A percentile compares a stretch with the other conserved stretches of the same genome.
phyloP scores from a whole-genome alignment of 768 basidiomycete species.

The Pleurotus giganteus region DNA sequence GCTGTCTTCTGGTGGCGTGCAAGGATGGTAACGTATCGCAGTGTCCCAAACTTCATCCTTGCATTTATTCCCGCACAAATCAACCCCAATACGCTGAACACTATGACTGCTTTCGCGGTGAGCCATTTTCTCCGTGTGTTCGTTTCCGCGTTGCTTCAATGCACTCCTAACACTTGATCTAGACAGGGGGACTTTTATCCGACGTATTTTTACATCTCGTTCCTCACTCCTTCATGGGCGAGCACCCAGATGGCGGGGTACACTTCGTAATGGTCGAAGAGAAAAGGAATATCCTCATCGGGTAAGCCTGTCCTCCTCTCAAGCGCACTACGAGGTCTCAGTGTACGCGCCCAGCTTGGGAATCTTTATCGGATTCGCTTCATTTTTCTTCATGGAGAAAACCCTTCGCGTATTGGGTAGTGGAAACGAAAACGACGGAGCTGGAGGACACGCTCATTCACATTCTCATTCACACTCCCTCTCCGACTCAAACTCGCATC shows the following conservation, averaged over 20 bases:
- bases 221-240: constrained; percentile 91
- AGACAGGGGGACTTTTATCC: constrained; percentile 89
- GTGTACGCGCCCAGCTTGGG: constrained; percentile 42
- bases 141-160: constrained; percentile 16
- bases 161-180: constrained; percentile 12
- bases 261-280: constrained; percentile 86
- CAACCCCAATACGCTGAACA: constrained; percentile 80
- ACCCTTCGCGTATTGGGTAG: constrained; percentile 77
- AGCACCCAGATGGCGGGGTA: constrained; percentile 68
- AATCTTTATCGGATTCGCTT: constrained; percentile 83
- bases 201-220: constrained; percentile 92
- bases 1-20: constrained; percentile 8
- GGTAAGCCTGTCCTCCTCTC: constrained; percentile 55
- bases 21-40: constrained; percentile 29
- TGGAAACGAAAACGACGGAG: constrained; percentile 53
- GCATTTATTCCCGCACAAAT: constrained; percentile 92
- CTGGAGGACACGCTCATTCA: constrained; percentile 56
- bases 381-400: constrained; percentile 95
- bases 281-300: constrained; percentile 87
- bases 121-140: constrained; percentile 27
- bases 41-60: constrained; percentile 92
- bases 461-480: constrained; percentile 51
- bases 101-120: constrained; percentile 93
- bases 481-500: constrained; percentile 20
- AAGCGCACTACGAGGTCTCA: too few relatives aligned